phyloP scores from a whole-genome alignment of 768 basidiomycete species.

The Mycena galericulata region DNA sequence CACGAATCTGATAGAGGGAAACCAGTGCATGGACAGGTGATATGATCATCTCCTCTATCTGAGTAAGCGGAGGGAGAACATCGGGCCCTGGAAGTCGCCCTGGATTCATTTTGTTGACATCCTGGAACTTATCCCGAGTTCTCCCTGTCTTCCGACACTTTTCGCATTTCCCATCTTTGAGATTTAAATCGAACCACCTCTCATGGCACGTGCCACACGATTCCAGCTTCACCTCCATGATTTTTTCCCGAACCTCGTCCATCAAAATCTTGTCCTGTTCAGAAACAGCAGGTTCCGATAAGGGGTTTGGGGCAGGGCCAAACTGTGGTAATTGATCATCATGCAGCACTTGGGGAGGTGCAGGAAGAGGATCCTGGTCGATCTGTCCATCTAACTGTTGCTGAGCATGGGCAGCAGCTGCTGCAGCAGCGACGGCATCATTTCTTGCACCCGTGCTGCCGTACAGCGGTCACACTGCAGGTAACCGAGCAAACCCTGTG shows the following conservation, averaged over 20 bases:
- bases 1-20: too few species aligned
- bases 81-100: neutral
- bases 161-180: neutral
- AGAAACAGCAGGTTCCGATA: neutral
- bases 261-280: neutral
- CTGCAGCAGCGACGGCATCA: too few species aligned
- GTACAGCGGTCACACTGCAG: too few species aligned
- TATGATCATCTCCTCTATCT: constrained; percentile 18
- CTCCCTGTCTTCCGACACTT: neutral
- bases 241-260: neutral
- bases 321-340: too few species aligned
- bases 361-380: too few species aligned
- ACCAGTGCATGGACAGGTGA: constrained; percentile 21
- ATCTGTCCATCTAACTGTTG: too few species aligned
- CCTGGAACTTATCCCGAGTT: neutral
- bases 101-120: neutral
- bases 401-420: too few species aligned
- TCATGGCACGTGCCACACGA: neutral
- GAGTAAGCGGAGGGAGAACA: neutral
- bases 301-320: neutral
- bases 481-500: too few species aligned
- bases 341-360: too few species aligned
- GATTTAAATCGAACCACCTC: constrained; percentile 1
- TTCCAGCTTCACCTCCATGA: neutral
- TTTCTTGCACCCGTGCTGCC: too few species aligned